Base-by-base conservation (phyloP, 208 protist genomes). In the Angomonas ambiguus region DNA sequence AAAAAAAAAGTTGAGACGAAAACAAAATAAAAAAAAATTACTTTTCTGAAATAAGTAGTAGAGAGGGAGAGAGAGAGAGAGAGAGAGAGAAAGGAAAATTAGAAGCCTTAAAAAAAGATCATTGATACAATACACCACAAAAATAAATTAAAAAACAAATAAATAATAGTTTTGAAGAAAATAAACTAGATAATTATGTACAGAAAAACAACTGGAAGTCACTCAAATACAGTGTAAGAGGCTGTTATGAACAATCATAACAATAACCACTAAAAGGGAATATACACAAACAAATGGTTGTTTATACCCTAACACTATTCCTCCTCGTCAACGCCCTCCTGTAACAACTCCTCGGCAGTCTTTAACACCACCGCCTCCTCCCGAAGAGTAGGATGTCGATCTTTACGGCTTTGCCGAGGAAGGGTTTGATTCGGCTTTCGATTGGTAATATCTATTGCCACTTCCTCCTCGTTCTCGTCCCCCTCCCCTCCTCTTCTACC, bases 371-470 rank as follows among this genome's bases (percentile, higher is more conserved):
- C 18, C 27, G 8, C 6, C 25, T 30, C 24, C 3, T 18, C 42
- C 8, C 2, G 28, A 30, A 5, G 8, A 65, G 18, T 31, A n/a
- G 18, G 25, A 62, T 61, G 28, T 35, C 42, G 18, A 59, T 8
- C 2, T 22, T 65, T 41, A 68, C 62, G 28, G 49, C 62, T 51
- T 41, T 68, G 22, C 28, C n/a, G 32, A 32, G 58, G 27, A 16
- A 48, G 13, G 1, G 27, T 57, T 0, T 66, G 22, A 22, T 53
- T 66, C n/a, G 42, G 8, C 25, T 41, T 63, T 41, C 51, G 25
- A 27, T 22, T 38, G 53, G 28, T 45, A 18, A 62, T 61, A 16
- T 68, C 38, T 16, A n/a, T 8, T 45, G 8, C 38, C 38, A 45
- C 38, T 45, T 45, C 38, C 16, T 45, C 38, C 8, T 45, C 38